Evolutionary conservation across 2,329 filamentous ascomycete species (phyloP).

Genomic region (Thielaviopsis musarum): DNA sequence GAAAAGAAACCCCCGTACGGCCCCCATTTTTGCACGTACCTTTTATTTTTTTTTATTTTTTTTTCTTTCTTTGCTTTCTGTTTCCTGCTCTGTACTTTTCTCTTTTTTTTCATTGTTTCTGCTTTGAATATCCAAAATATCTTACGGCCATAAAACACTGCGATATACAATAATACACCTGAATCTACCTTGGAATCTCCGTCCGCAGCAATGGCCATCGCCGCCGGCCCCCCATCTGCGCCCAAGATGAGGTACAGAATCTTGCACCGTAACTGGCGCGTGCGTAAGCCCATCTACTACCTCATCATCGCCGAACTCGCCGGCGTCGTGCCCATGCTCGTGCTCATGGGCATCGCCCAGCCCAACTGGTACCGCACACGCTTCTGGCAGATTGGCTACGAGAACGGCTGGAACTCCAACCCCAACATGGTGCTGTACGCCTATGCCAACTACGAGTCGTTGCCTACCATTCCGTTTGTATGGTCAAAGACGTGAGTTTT

Average conservation of each 20-base stretch:
- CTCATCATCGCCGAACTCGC: slow-evolving; percentile 50
- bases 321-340: slow-evolving; percentile 46
- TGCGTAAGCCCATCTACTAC: slow-evolving; percentile 40
- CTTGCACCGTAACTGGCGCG: slow-evolving; percentile 42
- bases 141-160: neutral
- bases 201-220: neutral
- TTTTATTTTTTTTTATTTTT: neutral
- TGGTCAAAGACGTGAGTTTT: slow-evolving; percentile 55
- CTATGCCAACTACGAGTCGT: slow-evolving; percentile 50
- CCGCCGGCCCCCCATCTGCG: no score
- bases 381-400: slow-evolving; percentile 56
- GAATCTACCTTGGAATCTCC: neutral
- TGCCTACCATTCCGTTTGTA: slow-evolving; percentile 47
- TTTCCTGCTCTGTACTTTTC: neutral
- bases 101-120: neutral
- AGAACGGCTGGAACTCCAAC: slow-evolving; percentile 58
- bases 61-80: neutral
- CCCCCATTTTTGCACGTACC: slow-evolving; percentile 3
- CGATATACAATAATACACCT: neutral
- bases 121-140: neutral
- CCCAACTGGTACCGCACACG: slow-evolving; percentile 55
- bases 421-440: slow-evolving; percentile 54
- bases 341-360: slow-evolving; percentile 56
- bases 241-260: slow-evolving; percentile 28
- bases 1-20: slow-evolving; percentile 1